Evolutionary conservation across 257 asterid genomes (phyloP).

Genomic region (Rauvolfia tetraphylla): DNA sequence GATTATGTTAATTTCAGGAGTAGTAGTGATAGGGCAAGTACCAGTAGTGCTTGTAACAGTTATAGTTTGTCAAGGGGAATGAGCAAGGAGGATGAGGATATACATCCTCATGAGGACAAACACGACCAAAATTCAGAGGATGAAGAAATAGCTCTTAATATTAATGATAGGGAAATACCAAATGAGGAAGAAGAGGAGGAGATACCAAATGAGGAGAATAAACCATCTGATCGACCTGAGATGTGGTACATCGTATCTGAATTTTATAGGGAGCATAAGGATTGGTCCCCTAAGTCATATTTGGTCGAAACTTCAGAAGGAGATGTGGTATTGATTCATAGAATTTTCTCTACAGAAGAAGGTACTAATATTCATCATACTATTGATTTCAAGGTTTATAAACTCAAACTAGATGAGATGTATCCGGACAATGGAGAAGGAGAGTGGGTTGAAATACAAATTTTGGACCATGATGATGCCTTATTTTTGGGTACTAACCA

Average conservation of each 20-base stretch:
- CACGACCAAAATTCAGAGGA: no score
- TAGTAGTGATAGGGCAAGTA: no score
- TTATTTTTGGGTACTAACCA: not conserved
- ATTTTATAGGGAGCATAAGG: no score
- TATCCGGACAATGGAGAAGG: not conserved
- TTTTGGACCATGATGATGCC: not conserved
- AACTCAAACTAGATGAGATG: not conserved
- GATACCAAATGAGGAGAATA: no score
- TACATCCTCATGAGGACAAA: no score
- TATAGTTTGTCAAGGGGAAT: no score
- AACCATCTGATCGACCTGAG: no score
- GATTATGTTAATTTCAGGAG: not conserved
- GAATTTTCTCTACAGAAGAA: not conserved
- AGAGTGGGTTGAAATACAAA: not conserved
- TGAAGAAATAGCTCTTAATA: no score
- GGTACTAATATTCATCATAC: not conserved
- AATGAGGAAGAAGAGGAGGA: not conserved
- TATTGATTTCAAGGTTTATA: not conserved
- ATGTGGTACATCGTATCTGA: no score
- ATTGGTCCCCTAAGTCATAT: not conserved
- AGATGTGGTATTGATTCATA: not conserved
- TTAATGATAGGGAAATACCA: no score
- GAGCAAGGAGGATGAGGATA: no score
- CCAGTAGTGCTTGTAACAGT: no score
- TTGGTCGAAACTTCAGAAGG: not conserved